Evolutionary conservation across 352 stramenopile species (phyloP).

Genomic region (Aphanomyces euteiches): DNA sequence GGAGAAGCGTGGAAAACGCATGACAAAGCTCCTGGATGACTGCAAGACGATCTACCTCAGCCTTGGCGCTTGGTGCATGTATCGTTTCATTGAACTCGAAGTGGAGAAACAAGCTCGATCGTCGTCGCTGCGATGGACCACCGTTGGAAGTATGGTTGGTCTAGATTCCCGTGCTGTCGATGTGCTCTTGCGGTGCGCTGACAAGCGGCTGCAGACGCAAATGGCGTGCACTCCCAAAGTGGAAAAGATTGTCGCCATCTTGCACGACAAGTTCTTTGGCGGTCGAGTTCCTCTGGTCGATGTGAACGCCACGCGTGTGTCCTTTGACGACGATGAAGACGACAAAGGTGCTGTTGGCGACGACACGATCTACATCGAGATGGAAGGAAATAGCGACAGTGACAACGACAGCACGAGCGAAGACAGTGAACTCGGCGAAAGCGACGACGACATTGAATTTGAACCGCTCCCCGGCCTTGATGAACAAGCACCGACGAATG

Average conservation of each 20-base stretch:
- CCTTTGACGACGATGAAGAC: background rate
- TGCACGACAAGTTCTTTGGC: conserved; percentile 38
- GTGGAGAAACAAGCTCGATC: conserved; percentile 55
- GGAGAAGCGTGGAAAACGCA: conserved; percentile 44
- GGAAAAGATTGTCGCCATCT: conserved; percentile 52
- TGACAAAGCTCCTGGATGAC: conserved; percentile 53
- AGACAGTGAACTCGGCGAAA: background rate
- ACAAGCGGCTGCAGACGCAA: conserved; percentile 41
- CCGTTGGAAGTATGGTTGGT: conserved; percentile 56
- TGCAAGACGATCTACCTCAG: conserved; percentile 58
- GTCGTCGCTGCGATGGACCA: conserved; percentile 47
- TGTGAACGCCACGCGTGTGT: background rate
- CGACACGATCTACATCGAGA: conserved; percentile 24
- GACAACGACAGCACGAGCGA: conserved; percentile 37
- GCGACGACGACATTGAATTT: conserved; percentile 16
- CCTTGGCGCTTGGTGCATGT: conserved; percentile 72
- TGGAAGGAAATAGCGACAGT: conserved; percentile 33
- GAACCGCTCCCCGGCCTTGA: background rate
- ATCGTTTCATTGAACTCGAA: conserved; percentile 67
- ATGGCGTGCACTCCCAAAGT: conserved; percentile 58
- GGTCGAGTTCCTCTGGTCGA: background rate
- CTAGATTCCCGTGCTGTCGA: conserved; percentile 52
- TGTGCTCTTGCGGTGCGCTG: conserved; percentile 45
- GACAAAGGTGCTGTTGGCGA: background rate
- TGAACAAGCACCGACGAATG: background rate